These are phyloP conservation scores for Talaromyces piceae DNA, from an alignment of 2,329 filamentous ascomycete genomes.

Conservation along the genomic window DNA sequence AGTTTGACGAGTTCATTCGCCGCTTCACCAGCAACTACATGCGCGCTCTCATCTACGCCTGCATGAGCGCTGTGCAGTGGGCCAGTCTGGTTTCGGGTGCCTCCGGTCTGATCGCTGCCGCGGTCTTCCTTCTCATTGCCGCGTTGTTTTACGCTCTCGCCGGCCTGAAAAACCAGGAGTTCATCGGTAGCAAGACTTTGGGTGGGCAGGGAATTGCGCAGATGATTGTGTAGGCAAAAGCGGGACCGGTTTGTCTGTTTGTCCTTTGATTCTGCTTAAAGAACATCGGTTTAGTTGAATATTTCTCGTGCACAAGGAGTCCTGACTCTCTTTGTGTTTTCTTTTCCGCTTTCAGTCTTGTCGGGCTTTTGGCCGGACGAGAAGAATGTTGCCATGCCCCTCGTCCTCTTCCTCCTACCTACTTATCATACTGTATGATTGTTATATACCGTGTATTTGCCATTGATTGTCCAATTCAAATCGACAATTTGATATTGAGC, in stretches of 20 bases:
- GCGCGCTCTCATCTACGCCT: constrained; percentile 77
- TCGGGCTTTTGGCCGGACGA: neutral
- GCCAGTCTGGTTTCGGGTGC: constrained; percentile 60
- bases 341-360: neutral
- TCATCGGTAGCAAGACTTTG: constrained; percentile 74
- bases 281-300: too few relatives aligned
- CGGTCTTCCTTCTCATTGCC: constrained; percentile 70
- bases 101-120: constrained; percentile 77
- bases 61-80: constrained; percentile 80
- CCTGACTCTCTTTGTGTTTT: neutral
- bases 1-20: constrained; percentile 84
- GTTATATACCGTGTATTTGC: neutral
- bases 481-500: neutral
- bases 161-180: constrained; percentile 39
- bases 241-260: neutral
- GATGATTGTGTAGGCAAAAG: constrained; percentile 80
- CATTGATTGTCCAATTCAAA: neutral
- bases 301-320: too few relatives aligned
- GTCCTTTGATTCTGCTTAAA: too few relatives aligned
- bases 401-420: neutral
- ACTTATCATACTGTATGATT: neutral
- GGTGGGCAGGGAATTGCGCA: constrained; percentile 90
- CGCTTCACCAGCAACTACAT: constrained; percentile 94
- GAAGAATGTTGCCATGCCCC: neutral
- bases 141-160: constrained; percentile 63